Evolutionary conservation across 306 rosid genomes (phyloP).

Genomic region (Glycine tomentella): DNA sequence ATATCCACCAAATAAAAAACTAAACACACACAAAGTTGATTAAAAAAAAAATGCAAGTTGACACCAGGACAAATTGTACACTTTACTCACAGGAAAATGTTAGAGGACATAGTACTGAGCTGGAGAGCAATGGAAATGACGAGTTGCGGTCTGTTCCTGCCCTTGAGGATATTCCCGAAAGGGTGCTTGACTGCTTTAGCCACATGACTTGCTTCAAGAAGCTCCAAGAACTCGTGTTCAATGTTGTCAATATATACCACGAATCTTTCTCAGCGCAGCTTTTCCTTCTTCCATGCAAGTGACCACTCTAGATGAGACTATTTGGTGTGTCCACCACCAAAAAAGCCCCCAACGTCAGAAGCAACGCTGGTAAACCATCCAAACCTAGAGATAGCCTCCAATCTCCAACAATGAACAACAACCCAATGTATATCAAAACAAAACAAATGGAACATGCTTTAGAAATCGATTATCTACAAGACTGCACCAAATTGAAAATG

Average conservation of each 20-base stretch:
- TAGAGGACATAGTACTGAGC: conserved; percentile 44
- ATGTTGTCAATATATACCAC: conserved; percentile 78
- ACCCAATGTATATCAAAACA: neutral
- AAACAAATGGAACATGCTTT: neutral
- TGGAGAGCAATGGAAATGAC: conserved; percentile 74
- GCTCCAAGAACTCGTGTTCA: conserved; percentile 80
- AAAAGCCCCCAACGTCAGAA: conserved; percentile 74
- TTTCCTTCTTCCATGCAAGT: conserved; percentile 84
- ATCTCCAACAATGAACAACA: neutral
- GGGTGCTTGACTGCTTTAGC: conserved; percentile 83
- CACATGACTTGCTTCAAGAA: conserved; percentile 75
- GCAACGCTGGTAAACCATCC: conserved; percentile 80
- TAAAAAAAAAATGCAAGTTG: neutral
- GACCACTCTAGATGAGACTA: conserved; percentile 87
- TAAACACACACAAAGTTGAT: no score
- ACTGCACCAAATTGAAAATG: neutral
- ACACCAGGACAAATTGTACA: neutral
- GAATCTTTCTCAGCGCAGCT: conserved; percentile 63
- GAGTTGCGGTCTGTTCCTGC: conserved; percentile 75
- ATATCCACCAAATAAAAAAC: no score
- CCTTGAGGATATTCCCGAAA: conserved; percentile 70
- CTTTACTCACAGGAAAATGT: neutral
- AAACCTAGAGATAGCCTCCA: conserved; percentile 92
- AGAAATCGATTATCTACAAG: neutral
- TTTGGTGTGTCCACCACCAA: conserved; percentile 90